Percentiles rank a stretch among this genome's conserved stretches.
phyloP scores from a whole-genome alignment of 805 yeast genomes.

The Brettanomyces custersianus region DNA sequence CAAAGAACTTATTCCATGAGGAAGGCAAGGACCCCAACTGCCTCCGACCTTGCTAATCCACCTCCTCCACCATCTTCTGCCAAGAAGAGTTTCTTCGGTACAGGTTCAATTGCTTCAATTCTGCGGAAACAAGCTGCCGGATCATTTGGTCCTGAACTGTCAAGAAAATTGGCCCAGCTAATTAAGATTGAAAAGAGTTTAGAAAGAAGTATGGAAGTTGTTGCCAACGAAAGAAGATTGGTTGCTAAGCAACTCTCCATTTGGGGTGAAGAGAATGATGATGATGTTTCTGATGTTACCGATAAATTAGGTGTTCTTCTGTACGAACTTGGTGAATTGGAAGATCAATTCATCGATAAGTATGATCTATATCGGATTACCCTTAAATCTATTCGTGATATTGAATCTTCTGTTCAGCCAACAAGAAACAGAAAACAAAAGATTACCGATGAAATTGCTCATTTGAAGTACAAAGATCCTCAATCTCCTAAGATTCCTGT shows the following conservation, averaged over 20 bases:
- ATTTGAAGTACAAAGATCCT: constrained; percentile 96
- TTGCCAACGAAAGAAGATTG: constrained; percentile 87
- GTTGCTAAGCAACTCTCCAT: constrained; percentile 94
- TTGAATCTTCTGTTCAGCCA: constrained; percentile 97
- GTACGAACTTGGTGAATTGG: constrained; percentile 95
- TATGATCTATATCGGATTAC: constrained; percentile 98
- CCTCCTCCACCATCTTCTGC: constrained; percentile 89
- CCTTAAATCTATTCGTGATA: constrained; percentile 87
- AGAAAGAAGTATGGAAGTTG: constrained; percentile 87
- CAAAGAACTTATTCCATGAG: constrained; percentile 98
- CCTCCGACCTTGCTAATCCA: constrained; percentile 94
- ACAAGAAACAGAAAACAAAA: constrained; percentile 96
- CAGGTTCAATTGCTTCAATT: constrained; percentile 55
- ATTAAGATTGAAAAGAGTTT: constrained; percentile 96
- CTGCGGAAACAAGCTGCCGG: constrained; percentile 85
- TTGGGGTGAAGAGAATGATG: constrained; percentile 98
- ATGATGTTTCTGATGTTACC: constrained; percentile 93
- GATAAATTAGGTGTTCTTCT: constrained; percentile 94
- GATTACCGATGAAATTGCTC: constrained; percentile 95
- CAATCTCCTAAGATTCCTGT: constrained; percentile 92
- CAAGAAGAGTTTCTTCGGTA: constrained; percentile 65
- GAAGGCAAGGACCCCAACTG: constrained; percentile 93
- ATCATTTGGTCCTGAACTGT: constrained; percentile 86
- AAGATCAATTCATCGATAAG: constrained; percentile 96
- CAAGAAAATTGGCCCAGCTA: constrained; percentile 83